Evolutionary conservation across 176 grass and related monocot genomes (phyloP), one percentile per base, ranked within the genome.

Genomic region (Lolium multiflorum): DNA sequence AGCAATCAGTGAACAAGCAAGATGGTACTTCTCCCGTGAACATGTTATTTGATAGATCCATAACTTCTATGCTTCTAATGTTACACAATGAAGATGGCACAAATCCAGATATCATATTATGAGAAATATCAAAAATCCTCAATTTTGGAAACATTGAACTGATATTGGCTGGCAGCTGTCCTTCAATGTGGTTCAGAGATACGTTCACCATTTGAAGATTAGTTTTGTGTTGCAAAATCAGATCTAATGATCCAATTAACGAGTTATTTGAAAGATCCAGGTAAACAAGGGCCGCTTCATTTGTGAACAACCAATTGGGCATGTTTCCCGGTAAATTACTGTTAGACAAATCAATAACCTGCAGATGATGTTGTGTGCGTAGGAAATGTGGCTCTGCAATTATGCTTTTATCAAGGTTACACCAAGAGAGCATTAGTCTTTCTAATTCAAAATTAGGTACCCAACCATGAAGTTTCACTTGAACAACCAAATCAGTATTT

Each of bases 1-100:
- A 25, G 59, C 5, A 49, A 46, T 18, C 11, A 20, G 31, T 82
- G 6, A 89, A 58, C 18, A 87, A 58, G 75, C 81, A 83, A 12
- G 51, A 11, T 8, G 91, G 83, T 9, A 90, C 16, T 55, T 83
- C 54, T 9, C 91, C 91, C 17, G 76, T 64, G 8, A 92, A 51
- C 0, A 3, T 59, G 38, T 92, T 92, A 24, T 77, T 44, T 5
- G 91, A 92, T 13, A 90, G n/a, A 24, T 93, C 81, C 4, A 84
- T 9, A 6, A 5, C 0, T 7, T 3, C 0, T 12, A 89, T 62
- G 1, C 0, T 11, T 7, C 11, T 6, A 3, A 76, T 72, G 21
- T 61, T 39, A 9, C 78, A 82, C 0, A 90, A 15, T 5, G 22
- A 78, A 0, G 26, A 3, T 66, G 81, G 77, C 46, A 93, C 59